phyloP scores from a whole-genome alignment of 805 yeast species.

The Candida dendrica region DNA sequence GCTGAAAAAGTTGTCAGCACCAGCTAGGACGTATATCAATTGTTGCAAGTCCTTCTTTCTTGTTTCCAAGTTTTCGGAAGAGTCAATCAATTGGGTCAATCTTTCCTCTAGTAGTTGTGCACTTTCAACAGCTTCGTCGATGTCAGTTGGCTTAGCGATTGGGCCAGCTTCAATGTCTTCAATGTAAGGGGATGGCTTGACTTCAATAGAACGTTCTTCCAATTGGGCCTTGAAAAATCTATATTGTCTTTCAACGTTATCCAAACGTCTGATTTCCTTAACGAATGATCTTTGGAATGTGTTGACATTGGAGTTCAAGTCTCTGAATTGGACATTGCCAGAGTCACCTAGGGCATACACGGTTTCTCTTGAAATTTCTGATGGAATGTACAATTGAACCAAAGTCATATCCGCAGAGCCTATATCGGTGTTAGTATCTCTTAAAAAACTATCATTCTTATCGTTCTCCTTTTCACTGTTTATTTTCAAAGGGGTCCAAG shows the following conservation, averaged over 20 bases:
- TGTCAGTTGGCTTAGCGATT: conserved; percentile 25
- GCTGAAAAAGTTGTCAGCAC: conserved; percentile 42
- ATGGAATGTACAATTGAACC: conserved; percentile 86
- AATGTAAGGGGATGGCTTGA: conserved; percentile 19
- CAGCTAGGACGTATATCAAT: conserved; percentile 44
- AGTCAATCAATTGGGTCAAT: conserved; percentile 60
- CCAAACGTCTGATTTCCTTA: conserved; percentile 76
- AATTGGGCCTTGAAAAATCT: conserved; percentile 48
- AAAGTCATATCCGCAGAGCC: conserved; percentile 97
- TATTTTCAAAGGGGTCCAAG: too few species aligned
- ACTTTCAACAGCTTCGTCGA: conserved; percentile 62
- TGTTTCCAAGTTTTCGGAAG: conserved; percentile 58
- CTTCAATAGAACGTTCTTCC: conserved; percentile 36
- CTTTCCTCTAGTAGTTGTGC: conserved; percentile 72
- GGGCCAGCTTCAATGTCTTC: conserved; percentile 22
- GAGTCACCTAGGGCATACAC: conserved; percentile 81
- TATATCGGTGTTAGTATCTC: conserved; percentile 8
- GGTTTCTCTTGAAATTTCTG: conserved; percentile 83
- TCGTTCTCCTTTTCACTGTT: background rate
- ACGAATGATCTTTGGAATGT: conserved; percentile 90
- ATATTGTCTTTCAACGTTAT: conserved; percentile 81
- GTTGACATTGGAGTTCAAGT: conserved; percentile 73
- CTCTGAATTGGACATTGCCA: conserved; percentile 85
- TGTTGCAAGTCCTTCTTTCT: conserved; percentile 58
- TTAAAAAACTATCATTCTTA: background rate